phyloP scores from a whole-genome alignment of 768 basidiomycete genomes.

The Amanita phalloides region DNA sequence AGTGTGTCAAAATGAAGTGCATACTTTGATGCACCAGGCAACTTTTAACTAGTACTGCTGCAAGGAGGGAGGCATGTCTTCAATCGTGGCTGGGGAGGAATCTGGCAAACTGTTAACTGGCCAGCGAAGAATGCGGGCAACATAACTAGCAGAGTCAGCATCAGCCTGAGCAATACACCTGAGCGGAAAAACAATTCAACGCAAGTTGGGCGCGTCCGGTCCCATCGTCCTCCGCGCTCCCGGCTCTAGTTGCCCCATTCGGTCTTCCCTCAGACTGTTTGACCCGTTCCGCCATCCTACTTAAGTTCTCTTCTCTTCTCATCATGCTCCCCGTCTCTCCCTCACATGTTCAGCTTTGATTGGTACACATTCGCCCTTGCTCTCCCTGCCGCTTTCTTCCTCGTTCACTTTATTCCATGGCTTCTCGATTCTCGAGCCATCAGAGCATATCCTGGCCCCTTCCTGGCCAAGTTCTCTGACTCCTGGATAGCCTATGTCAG shows the following conservation, averaged over 20 bases:
- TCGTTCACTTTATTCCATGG: constrained; percentile 37
- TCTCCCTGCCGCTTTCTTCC: constrained; percentile 18
- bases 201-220: constrained; percentile 13
- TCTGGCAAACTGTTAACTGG: too few relatives aligned
- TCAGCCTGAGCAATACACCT: too few relatives aligned
- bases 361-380: constrained; percentile 15
- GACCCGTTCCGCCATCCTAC: neutral
- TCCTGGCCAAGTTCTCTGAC: constrained; percentile 61
- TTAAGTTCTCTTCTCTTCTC: neutral
- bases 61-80: constrained; percentile 21
- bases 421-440: constrained; percentile 49
- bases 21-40: constrained; percentile 32
- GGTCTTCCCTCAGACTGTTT: neutral
- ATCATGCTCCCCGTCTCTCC: neutral
- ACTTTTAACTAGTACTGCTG: constrained; percentile 28
- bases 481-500: constrained; percentile 59
- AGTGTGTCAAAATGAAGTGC: constrained; percentile 12
- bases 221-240: constrained; percentile 12
- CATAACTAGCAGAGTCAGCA: too few relatives aligned
- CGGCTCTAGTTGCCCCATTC: neutral
- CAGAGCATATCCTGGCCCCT: constrained; percentile 56
- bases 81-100: too few relatives aligned
- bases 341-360: constrained; percentile 17
- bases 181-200: neutral
- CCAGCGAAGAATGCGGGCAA: too few relatives aligned